A percentile compares a stretch with the other conserved stretches of the same genome.
Conservation (phyloP, 176 grass and related monocot species). For the Elymus sibiricus region DNA sequence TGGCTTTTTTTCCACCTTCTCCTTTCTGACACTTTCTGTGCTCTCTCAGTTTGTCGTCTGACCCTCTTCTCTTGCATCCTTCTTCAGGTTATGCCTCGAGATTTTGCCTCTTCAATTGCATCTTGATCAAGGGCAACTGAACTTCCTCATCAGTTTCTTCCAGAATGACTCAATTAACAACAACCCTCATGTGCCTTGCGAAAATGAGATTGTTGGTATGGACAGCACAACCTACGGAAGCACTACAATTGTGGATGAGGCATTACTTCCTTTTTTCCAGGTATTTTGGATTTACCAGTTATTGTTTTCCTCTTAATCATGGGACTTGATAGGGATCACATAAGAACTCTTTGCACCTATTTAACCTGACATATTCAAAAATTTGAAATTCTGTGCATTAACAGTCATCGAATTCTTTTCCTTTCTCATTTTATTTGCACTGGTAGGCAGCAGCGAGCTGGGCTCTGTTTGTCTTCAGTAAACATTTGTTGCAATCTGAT, state of each 20-base stretch:
- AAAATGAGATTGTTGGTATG: constrained; percentile 37
- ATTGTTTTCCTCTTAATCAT: neutral
- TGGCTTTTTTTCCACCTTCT: neutral
- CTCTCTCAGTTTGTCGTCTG: constrained; percentile 10
- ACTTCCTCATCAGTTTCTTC: constrained; percentile 88
- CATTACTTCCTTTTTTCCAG: constrained; percentile 99
- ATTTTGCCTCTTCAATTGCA: constrained; percentile 86
- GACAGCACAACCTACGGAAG: constrained; percentile 44
- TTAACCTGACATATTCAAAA: neutral
- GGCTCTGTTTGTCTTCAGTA: constrained; percentile 9
- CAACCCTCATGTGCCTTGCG: constrained; percentile 32
- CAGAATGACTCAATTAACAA: constrained; percentile 47
- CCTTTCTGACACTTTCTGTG: constrained; percentile 4
- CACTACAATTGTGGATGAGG: constrained; percentile 66
- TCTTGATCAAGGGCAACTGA: constrained; percentile 94
- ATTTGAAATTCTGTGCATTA: neutral
- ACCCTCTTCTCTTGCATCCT: constrained; percentile 23
- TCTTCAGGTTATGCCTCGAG: constrained; percentile 76
- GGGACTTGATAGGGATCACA: neutral
- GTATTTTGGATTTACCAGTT: constrained; percentile 42
- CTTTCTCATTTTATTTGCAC: neutral
- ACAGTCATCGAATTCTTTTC: neutral
- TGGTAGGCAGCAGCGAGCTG: neutral
- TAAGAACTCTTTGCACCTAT: neutral
- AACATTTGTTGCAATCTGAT: constrained; percentile 23